Evolutionary conservation across 2,329 filamentous ascomycete genomes (phyloP).

Genomic region (Fusarium acutatum): DNA sequence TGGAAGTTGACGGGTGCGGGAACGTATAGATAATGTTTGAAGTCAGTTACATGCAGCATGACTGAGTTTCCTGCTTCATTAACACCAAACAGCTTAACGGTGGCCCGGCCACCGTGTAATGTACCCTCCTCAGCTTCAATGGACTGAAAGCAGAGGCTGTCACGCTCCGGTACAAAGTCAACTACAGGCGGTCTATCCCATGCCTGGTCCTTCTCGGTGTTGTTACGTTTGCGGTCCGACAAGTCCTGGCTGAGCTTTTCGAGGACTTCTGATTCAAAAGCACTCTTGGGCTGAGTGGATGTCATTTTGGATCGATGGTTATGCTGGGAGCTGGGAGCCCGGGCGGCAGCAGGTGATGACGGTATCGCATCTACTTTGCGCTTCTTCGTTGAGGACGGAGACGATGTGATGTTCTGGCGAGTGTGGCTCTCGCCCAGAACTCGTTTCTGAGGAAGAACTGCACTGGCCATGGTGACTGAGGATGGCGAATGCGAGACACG

Average conservation of each 20-base stretch:
- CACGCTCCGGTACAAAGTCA: slow-evolving; percentile 64
- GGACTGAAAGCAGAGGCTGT: slow-evolving; percentile 88
- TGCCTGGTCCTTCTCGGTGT: slow-evolving; percentile 90
- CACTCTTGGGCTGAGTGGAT: slow-evolving; percentile 85
- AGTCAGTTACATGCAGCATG: slow-evolving; percentile 92
- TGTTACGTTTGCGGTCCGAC: slow-evolving; percentile 82
- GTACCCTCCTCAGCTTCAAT: slow-evolving; percentile 95
- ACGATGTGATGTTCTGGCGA: slow-evolving; percentile 68
- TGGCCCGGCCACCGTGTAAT: slow-evolving; percentile 76
- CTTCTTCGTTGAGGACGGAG: slow-evolving; percentile 75
- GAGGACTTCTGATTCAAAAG: slow-evolving; percentile 92
- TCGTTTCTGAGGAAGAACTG: slow-evolving; percentile 73
- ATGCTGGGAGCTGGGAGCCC: slow-evolving; percentile 71
- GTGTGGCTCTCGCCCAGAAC: slow-evolving; percentile 74
- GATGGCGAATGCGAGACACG: slow-evolving; percentile 16
- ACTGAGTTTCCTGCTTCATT: slow-evolving; percentile 87
- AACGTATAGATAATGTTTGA: slow-evolving; percentile 95
- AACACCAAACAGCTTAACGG: slow-evolving; percentile 93
- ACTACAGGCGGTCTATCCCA: slow-evolving; percentile 74
- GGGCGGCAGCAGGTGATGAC: slow-evolving; percentile 62
- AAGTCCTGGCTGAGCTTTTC: slow-evolving; percentile 98
- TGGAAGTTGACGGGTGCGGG: slow-evolving; percentile 86
- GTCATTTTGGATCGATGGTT: slow-evolving; percentile 66
- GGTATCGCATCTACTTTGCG: slow-evolving; percentile 76
- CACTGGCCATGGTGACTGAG: slow-evolving; percentile 55